Evolutionary conservation across 768 basidiomycete genomes (phyloP), one percentile per base, ranked within the genome.

Genomic region (Rhizopogon salebrosus): DNA sequence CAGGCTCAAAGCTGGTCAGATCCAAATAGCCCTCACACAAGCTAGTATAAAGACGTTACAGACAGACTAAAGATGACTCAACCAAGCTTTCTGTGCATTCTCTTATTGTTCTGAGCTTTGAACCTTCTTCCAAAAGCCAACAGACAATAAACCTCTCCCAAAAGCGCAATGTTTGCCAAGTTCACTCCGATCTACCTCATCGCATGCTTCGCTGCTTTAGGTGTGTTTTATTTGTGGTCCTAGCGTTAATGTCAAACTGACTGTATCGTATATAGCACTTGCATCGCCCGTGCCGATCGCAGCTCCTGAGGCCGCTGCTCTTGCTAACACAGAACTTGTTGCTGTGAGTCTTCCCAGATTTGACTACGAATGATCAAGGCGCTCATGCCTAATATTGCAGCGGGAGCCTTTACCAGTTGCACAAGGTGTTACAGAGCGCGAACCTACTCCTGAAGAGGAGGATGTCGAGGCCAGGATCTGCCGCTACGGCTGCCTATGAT

Each of bases 81-180:
- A 49, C 36, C 57, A 49, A 59, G 54, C 50, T 16, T 34, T 46
- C 51, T 51, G 51, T 59, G 56, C 59, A 54, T 7, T 53, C 52
- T 60, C 66, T 66, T 68, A 68, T 70, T 70, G 66, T 68, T 70
- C 57, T 60, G 39, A 53, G 42, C 42, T 53, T 27, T 46, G 9
- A 31, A 10, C 18, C 51, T 31, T 41, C 36, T 36, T 38, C 38
- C 18, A 29, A 16, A 52, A 27, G 11, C 27, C 53, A 16, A 42
- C 45, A 56, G 55, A 70, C 64, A 70, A 70, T 66, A 64, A 63
- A 46, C 53, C 43, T 0, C 52, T 49, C 54, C 54, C 62, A 22
- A 59, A 64, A 58, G 26, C 51, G 53, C 50, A 10, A 70, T 69
- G 64, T 35, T 57, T 23, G 48, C 29, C 16, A 70, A 65, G 41